Evolutionary conservation across 2,329 filamentous ascomycete species (phyloP), one percentile per base, ranked within the genome.

Genomic region (Ophiostoma sp.): DNA sequence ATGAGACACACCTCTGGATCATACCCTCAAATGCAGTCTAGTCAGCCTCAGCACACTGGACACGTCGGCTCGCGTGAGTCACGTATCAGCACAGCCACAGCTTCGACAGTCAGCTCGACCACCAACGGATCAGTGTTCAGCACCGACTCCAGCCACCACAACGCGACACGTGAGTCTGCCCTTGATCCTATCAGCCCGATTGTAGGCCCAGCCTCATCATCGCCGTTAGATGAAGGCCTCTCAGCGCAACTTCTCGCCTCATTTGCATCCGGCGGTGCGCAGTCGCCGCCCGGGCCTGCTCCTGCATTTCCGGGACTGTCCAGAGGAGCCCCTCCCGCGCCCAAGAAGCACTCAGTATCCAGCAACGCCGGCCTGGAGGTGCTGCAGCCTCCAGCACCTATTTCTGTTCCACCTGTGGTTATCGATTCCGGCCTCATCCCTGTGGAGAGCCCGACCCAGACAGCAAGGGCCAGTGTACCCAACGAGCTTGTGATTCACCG

Each of bases 371-470:
- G 38, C 16, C 7, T 42, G 60, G 60, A 42, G 14, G 14, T 40
- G 42, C 11, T 63, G 38, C 62, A 44, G 38, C 38, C 60, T 7
- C 44, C 66, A 11, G 44, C 14, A 11, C 58, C 67, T 1, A 36
- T 27, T 5, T 9, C 65, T 0, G 62, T 71, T 12, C 52, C 16
- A 12, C 62, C 64, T 0, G 27, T 44, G 5, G 41, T 68, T 12
- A 65, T 38, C 16, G 73, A 73, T 11, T 65, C 67, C 0, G 72
- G 72, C 5, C 63, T 73, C 27, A 74, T 74, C 9, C 70, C 72
- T 2, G 72, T 73, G 16, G 70, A 71, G n/a, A 52, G 18, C 27
- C 44, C 27, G 8, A 65, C 7, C 9, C 16, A 9, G 38, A 55
- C 14, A 1, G 12, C 41, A 16, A 52, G 40, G 5, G 27, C 36